Base-by-base conservation (phyloP, 768 basidiomycete species). In the Psilocybe cyanescens region DNA sequence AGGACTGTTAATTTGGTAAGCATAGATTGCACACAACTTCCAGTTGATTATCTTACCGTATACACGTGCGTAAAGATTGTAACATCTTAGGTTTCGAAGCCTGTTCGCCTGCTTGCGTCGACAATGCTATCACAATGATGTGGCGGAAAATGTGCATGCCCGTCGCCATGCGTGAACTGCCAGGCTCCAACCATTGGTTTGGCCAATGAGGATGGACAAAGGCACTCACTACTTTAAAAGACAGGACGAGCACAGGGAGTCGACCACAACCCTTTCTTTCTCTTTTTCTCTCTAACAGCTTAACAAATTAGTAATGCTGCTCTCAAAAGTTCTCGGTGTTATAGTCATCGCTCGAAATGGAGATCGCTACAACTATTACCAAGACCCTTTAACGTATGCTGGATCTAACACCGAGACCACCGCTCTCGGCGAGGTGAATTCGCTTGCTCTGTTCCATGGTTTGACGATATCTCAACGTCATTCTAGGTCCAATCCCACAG, bases 331-430 rank as follows among this genome's bases (percentile, higher is more conserved):
- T 60, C 87, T 89, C 69, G 91, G 91, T 77, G 89, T 87, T 70
- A 82, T 93, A 67, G 79, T 92, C 73, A 79, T 93, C 70, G 86
- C 88, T 61, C 88, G 91, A 72, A 92, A 92, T 71, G 91, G 91
- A 61, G 91, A 91, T 75, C 86, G 90, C 64, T 75, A 73, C 68
- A 84, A 82, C 69, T 89, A 81, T 73, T 83, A 83, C 77, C 91
- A 93, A 74, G 83, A 92, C 71, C 90, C 91, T 24, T 73, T 76
- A 67, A 88, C 83, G 35, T 92, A 92, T 70, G 76, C 84, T 63
- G 80, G 82, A 49, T 78, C 81, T 31, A 81, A 82, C 70, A 86
- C 89, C 8, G 85, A 86, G 77, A 89, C 87, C 53, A 92, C 90
- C 45, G 88, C 91, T 65, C 84, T 91, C 64, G 90, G 90, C 59